phyloP scores from a whole-genome alignment of 192 early-diverging fungal species.

The Umbelopsis ramanniana region DNA sequence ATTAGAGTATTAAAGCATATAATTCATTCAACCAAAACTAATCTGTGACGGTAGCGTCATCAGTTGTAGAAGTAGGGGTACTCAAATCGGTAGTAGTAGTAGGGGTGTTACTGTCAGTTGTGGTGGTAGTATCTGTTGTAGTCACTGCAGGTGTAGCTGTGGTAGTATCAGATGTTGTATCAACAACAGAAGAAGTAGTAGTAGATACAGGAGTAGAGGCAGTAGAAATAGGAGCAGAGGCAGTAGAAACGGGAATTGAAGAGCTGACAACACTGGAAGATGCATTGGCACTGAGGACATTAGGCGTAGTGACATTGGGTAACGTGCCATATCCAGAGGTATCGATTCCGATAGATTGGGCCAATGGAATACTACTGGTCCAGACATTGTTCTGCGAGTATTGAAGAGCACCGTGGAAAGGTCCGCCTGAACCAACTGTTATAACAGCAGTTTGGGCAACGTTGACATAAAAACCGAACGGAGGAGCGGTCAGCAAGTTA shows the following conservation, averaged over 20 bases:
- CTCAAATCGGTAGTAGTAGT: neutral
- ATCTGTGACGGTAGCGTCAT: neutral
- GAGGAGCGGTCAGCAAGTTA: no score
- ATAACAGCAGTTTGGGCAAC: constrained; percentile 26
- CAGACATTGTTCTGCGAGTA: neutral
- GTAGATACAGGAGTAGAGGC: neutral
- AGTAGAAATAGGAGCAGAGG: neutral
- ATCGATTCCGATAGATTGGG: no score
- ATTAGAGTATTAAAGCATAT: neutral
- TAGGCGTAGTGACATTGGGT: neutral
- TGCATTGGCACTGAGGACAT: neutral
- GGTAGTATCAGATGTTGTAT: neutral
- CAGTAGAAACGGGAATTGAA: neutral
- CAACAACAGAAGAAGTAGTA: neutral
- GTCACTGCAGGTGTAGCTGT: neutral
- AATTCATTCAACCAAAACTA: neutral
- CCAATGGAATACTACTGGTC: neutral
- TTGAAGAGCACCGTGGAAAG: neutral
- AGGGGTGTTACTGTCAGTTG: neutral
- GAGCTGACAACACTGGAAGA: neutral
- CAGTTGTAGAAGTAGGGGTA: neutral
- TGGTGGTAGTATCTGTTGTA: neutral
- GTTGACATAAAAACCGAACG: neutral
- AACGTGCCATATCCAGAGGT: neutral
- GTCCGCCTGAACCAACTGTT: constrained; percentile 21